phyloP scores from a whole-genome alignment of 2,329 filamentous ascomycete genomes.

The Fusarium incarnatum region DNA sequence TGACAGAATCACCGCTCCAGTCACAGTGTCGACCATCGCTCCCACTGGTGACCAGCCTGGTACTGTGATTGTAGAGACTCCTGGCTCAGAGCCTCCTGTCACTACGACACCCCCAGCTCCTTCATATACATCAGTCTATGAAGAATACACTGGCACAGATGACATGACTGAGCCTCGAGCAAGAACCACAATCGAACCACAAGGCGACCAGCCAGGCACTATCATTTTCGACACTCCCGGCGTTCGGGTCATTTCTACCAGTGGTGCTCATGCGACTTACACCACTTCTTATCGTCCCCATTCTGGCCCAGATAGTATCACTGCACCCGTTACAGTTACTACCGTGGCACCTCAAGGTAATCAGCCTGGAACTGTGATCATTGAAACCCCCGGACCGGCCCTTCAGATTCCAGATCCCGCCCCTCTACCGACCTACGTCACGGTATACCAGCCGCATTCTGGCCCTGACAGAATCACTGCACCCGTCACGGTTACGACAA shows the following conservation, averaged over 20 bases:
- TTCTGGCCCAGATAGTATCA: constrained; percentile 9
- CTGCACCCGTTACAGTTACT: constrained; percentile 8
- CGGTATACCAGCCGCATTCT: constrained; percentile 11
- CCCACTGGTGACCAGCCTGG: constrained; percentile 24
- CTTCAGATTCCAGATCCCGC: neutral
- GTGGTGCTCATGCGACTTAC: constrained; percentile 15
- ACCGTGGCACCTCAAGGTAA: constrained; percentile 4
- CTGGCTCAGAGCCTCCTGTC: constrained; percentile 15
- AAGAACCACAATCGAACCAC: constrained; percentile 25
- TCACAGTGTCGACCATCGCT: constrained; percentile 27
- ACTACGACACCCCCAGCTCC: constrained; percentile 25
- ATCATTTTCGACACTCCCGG: constrained; percentile 32
- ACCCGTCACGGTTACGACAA: neutral
- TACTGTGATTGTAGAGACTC: constrained; percentile 31
- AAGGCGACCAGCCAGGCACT: constrained; percentile 27
- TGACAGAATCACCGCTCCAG: constrained; percentile 16
- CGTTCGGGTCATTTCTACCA: constrained; percentile 7
- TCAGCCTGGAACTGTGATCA: constrained; percentile 16
- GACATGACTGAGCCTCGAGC: constrained; percentile 18
- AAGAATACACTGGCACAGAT: constrained; percentile 19
- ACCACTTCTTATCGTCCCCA: constrained; percentile 19
- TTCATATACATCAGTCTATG: constrained; percentile 24
- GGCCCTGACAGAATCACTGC: neutral
- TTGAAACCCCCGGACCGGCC: constrained; percentile 12
- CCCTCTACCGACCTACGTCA: neutral